Percentiles rank a stretch among this genome's conserved stretches.
phyloP scores from a whole-genome alignment of 352 stramenopile species.

The Phytophthora rubi region DNA sequence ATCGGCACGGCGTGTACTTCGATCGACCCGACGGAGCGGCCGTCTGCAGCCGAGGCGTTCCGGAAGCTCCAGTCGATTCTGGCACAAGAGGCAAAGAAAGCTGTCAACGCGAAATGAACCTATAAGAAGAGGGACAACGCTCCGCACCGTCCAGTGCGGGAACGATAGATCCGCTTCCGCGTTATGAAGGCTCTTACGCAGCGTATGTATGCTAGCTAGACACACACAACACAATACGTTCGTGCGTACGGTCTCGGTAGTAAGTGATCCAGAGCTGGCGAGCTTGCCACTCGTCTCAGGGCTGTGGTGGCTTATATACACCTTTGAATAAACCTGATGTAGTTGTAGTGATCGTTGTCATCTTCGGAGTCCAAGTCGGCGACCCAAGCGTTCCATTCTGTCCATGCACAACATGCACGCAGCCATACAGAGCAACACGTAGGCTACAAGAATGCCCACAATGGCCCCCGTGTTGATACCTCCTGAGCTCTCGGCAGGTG shows the following conservation, averaged over 20 bases:
- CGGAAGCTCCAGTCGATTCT: conserved; percentile 46
- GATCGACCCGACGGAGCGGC: conserved; percentile 47
- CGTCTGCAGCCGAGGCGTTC: conserved; percentile 47
- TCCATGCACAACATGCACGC: conserved; percentile 31
- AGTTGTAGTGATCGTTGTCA: conserved; percentile 22
- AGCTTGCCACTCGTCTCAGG: no score
- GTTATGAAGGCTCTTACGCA: conserved; percentile 36
- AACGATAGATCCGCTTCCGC: conserved; percentile 31
- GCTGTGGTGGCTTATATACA: conserved; percentile 24
- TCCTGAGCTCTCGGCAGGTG: conserved; percentile 7
- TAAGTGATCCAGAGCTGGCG: no score
- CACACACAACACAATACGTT: conserved; percentile 13
- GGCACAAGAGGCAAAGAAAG: conserved; percentile 37
- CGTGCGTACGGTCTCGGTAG: conserved; percentile 25
- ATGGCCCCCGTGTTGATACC: conserved; percentile 29
- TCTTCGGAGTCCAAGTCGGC: conserved; percentile 17
- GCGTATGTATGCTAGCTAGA: conserved; percentile 10
- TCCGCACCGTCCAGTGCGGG: conserved; percentile 3
- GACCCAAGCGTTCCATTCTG: conserved; percentile 17
- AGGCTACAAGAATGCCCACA: conserved; percentile 27
- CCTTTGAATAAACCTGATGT: conserved; percentile 39
- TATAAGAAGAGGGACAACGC: conserved; percentile 37
- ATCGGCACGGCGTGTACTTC: conserved; percentile 47
- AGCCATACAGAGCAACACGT: conserved; percentile 21
- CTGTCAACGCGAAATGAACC: conserved; percentile 37